Conservation (phyloP, 495 filamentous ascomycete species). For the Penicillium verhagenii region DNA sequence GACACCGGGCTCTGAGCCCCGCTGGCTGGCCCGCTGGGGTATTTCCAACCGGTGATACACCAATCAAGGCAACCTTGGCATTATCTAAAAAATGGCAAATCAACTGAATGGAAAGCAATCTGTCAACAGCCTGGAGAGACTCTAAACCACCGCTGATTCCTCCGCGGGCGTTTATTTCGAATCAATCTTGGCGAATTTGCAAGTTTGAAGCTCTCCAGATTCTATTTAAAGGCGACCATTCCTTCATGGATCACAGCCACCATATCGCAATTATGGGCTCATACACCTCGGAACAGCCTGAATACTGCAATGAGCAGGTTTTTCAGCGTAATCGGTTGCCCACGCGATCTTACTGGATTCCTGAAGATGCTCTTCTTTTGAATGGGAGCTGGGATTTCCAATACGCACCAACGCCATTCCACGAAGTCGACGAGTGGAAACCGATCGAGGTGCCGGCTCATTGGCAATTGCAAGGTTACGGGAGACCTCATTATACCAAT, state of each 20-base stretch:
- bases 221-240: neutral
- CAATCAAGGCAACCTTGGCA: too few species aligned
- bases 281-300: neutral
- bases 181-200: too few species aligned
- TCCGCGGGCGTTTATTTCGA: too few species aligned
- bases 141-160: too few species aligned
- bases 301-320: slow-evolving; percentile 19
- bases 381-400: slow-evolving; percentile 63
- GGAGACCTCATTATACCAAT: slow-evolving; percentile 65
- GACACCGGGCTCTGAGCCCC: too few species aligned
- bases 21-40: too few species aligned
- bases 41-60: too few species aligned
- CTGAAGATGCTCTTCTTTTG: slow-evolving; percentile 49
- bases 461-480: slow-evolving; percentile 69
- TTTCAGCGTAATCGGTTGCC: slow-evolving; percentile 63
- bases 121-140: too few species aligned
- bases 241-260: neutral
- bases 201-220: too few species aligned
- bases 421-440: slow-evolving; percentile 45
- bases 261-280: neutral
- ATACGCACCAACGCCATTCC: slow-evolving; percentile 47
- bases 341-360: slow-evolving; percentile 59
- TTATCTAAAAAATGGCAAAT: too few species aligned
- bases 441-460: slow-evolving; percentile 62
- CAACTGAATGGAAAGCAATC: too few species aligned